Evolutionary conservation across 2,329 filamentous ascomycete genomes (phyloP), one percentile per base, ranked within the genome.

Genomic region (Rutstroemia sp.): DNA sequence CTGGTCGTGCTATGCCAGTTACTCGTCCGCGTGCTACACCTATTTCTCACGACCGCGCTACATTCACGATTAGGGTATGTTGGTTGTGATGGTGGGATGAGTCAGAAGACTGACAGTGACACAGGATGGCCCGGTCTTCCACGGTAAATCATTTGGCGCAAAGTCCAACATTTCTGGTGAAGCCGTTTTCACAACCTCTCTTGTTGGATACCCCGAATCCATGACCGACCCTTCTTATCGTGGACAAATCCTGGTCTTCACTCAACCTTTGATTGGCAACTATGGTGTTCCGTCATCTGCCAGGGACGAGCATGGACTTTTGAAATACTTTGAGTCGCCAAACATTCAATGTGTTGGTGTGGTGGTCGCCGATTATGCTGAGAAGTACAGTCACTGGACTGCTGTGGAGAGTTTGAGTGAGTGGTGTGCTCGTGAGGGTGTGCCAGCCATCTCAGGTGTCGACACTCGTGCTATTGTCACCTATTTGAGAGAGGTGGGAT

Each of bases 281-380:
- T 99, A 99, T 72, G 94, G 94, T 67, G 92, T 99, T 17, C 94
- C 94, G 16, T 95, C 91, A 34, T 84, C 80, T 62, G 81, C 85
- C 68, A 87, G 90, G 63, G 94, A 99, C 73, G 78, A 92, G 73
- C 89, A 84, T 73, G 94, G 94, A 67, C 83, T 99, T 58, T 80
- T 97, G 71, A 94, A 94, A 77, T 95, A 97, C 79, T 99, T 99
- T 69, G 94, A 99, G 76, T 96, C 91, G 27, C 94, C 94, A 53
- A 90, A 97, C 75, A 92, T 99, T 64, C 94, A 99, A 78, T 95
- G 92, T 58, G 89, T 89, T 60, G 94, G 92, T 73, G 88, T 99
- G 51, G 92, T 99, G 48, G 94, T 99, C 54, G 90, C 92, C 67
- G 94, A 99, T 71, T 91, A 92, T 61, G 92, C 94, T 46, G 80